Conservation (phyloP, 169 alveolate species). For the Eimeria sp. region DNA sequence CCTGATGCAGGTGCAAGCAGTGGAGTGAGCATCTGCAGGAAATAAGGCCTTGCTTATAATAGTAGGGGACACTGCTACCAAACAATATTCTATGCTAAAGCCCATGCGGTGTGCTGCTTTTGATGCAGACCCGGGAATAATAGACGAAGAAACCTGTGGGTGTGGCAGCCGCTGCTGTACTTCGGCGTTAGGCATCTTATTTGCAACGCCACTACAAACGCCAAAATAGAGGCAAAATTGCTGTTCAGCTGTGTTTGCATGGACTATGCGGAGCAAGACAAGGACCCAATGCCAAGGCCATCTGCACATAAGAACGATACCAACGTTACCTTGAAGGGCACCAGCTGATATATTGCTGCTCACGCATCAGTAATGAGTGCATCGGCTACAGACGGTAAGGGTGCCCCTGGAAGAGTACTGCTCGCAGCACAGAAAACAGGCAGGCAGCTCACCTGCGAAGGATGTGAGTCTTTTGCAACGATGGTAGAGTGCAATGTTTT, state of each 20-base stretch:
- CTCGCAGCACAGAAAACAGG: neutral
- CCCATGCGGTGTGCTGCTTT: neutral
- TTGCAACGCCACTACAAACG: neutral
- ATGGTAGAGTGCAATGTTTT: neutral
- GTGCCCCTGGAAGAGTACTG: neutral
- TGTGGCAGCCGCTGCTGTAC: neutral
- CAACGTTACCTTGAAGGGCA: neutral
- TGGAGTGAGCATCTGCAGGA: neutral
- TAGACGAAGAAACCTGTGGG: constrained; percentile 33
- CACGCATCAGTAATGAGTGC: neutral
- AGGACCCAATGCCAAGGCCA: neutral
- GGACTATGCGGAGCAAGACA: neutral
- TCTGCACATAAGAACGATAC: neutral
- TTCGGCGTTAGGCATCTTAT: neutral
- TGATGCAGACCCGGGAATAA: neutral
- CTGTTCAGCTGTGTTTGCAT: neutral
- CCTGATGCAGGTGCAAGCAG: neutral
- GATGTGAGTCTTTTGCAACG: neutral
- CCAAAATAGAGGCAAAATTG: neutral
- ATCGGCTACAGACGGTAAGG: constrained; percentile 2
- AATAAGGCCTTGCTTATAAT: neutral
- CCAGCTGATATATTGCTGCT: neutral
- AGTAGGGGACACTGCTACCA: neutral
- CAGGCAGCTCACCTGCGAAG: neutral
- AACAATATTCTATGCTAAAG: neutral